A percentile compares a stretch with the other conserved stretches of the same genome.
Evolutionary conservation across 2,329 filamentous ascomycete genomes (phyloP).

Genomic region (Hymenotorrendiella dingleyae): DNA sequence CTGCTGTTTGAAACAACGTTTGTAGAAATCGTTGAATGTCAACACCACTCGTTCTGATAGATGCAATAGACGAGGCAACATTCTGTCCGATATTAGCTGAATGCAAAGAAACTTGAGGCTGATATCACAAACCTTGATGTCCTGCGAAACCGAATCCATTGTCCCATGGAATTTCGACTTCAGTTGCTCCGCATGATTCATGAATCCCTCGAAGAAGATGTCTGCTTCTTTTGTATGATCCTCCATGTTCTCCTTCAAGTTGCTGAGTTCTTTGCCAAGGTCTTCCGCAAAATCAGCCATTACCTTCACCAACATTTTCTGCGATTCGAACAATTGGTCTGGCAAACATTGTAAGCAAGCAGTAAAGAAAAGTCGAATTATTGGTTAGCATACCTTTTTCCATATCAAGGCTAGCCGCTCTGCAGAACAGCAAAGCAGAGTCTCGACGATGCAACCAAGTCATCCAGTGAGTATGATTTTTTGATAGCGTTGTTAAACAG

Average conservation of each 20-base stretch:
- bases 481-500: constrained; percentile 49
- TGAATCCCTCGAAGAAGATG: constrained; percentile 20
- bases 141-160: constrained; percentile 21
- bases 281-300: constrained; percentile 24
- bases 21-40: constrained; percentile 17
- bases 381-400: constrained; percentile 41
- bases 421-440: constrained; percentile 56
- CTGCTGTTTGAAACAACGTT: constrained; percentile 11
- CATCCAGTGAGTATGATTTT: constrained; percentile 53
- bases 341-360: constrained; percentile 11
- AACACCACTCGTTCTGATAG: constrained; percentile 7
- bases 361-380: not conserved
- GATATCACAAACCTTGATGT: constrained; percentile 14
- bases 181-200: constrained; percentile 17
- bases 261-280: constrained; percentile 19
- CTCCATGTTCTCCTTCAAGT: constrained; percentile 18
- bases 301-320: constrained; percentile 25
- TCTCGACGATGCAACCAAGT: constrained; percentile 58
- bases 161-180: constrained; percentile 18
- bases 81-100: constrained; percentile 11
- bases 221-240: constrained; percentile 16
- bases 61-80: constrained; percentile 15
- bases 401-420: constrained; percentile 51
- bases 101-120: not conserved
- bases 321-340: constrained; percentile 28